Percentiles rank a stretch among this genome's conserved stretches.
Conservation (phyloP, 345 rosid genomes). For the Sisymbrium irio region DNA sequence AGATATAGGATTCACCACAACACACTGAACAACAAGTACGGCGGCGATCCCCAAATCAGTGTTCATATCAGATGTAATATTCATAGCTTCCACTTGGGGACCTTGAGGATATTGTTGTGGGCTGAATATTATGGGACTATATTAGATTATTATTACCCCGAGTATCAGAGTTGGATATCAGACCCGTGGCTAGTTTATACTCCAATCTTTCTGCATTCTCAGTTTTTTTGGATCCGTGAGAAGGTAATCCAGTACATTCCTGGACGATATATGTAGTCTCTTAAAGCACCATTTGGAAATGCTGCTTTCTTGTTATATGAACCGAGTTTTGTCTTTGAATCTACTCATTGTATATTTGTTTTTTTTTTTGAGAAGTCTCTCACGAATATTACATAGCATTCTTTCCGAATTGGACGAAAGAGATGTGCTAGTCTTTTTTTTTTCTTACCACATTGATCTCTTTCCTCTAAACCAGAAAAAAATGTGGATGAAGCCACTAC, state of each 20-base stretch:
- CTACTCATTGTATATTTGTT: neutral
- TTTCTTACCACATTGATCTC: no score
- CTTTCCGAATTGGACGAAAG: neutral
- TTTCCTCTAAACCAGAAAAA: no score
- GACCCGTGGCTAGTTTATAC: no score
- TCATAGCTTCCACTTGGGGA: neutral
- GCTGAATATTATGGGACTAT: neutral
- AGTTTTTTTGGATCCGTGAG: conserved; percentile 3
- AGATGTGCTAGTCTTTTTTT: neutral
- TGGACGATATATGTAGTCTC: neutral
- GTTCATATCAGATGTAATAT: neutral
- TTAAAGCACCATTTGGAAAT: neutral
- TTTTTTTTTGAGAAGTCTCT: neutral
- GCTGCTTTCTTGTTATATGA: neutral
- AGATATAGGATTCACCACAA: neutral
- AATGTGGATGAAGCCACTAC: no score
- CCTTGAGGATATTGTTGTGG: neutral
- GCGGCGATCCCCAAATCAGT: neutral
- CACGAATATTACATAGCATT: neutral
- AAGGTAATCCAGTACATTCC: neutral
- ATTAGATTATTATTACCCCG: neutral
- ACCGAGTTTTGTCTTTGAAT: neutral
- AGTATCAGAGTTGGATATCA: conserved; percentile 9
- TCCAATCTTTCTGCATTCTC: no score
- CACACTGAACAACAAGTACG: neutral